Percentiles rank a stretch among this genome's conserved stretches.
phyloP scores from a whole-genome alignment of 495 filamentous ascomycete genomes.

The Penicillium desertorum region DNA sequence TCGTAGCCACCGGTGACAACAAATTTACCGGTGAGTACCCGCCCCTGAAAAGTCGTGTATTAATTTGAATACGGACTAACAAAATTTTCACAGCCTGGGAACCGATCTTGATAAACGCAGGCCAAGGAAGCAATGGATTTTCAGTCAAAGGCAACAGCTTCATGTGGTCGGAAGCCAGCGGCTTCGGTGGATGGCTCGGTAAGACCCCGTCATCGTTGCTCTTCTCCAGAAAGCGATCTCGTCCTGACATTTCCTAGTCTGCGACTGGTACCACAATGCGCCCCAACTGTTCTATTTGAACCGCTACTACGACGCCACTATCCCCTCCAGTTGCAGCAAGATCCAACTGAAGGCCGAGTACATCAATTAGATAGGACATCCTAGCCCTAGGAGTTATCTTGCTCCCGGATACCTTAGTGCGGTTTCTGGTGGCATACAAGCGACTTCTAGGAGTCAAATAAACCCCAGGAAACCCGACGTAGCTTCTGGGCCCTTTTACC shows the following conservation, averaged over 20 bases:
- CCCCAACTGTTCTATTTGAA: slow-evolving; percentile 55
- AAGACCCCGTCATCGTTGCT: slow-evolving; percentile 20
- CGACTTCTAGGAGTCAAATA: too few species aligned
- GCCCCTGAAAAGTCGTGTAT: neutral
- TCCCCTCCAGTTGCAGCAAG: slow-evolving; percentile 48
- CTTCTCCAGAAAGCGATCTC: neutral
- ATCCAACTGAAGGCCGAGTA: slow-evolving; percentile 39
- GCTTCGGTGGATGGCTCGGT: slow-evolving; percentile 57
- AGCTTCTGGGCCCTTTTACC: too few species aligned
- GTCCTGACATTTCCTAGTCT: slow-evolving; percentile 33
- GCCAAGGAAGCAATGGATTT: slow-evolving; percentile 36
- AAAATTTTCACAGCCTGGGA: slow-evolving; percentile 38
- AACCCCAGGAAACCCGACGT: too few species aligned
- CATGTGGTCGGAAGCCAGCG: slow-evolving; percentile 36
- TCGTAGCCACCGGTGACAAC: slow-evolving; percentile 27
- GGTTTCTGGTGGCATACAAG: too few species aligned
- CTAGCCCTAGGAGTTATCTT: too few species aligned
- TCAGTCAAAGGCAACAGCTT: slow-evolving; percentile 38
- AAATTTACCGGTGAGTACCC: slow-evolving; percentile 26
- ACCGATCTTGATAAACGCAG: slow-evolving; percentile 44
- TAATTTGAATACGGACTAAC: neutral
- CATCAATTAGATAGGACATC: slow-evolving; percentile 17
- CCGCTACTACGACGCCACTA: slow-evolving; percentile 25
- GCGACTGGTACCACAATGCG: slow-evolving; percentile 54
- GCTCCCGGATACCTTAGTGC: too few species aligned